Percentiles rank a stretch among this genome's conserved stretches.
Evolutionary conservation across 2,329 filamentous ascomycete species (phyloP).

Genomic region (Penicillium sp.): DNA sequence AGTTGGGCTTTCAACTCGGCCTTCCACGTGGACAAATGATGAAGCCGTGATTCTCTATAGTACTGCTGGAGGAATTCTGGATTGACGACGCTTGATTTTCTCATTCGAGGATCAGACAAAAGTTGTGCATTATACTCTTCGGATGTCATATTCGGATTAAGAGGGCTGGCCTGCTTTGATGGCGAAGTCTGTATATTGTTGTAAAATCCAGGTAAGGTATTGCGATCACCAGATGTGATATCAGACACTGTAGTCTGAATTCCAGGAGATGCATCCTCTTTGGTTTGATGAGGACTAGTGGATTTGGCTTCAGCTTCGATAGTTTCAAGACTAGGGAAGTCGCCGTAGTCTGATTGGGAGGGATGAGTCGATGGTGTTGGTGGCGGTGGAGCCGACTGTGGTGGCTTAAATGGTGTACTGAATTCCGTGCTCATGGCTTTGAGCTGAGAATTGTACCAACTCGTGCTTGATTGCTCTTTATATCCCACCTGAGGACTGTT

Average conservation of each 20-base stretch:
- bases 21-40: constrained; percentile 96
- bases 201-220: background rate
- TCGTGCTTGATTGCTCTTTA: constrained; percentile 73
- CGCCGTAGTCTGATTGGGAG: constrained; percentile 46
- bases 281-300: background rate
- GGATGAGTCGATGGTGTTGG: constrained; percentile 17
- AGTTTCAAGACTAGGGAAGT: constrained; percentile 35
- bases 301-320: constrained; percentile 14
- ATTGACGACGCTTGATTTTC: constrained; percentile 87
- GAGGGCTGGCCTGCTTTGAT: constrained; percentile 20
- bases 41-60: constrained; percentile 89
- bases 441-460: constrained; percentile 78
- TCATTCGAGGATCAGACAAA: constrained; percentile 77
- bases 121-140: constrained; percentile 90
- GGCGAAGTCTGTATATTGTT: constrained; percentile 13
- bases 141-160: constrained; percentile 63
- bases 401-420: background rate
- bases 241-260: background rate
- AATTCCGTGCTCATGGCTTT: constrained; percentile 37
- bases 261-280: background rate
- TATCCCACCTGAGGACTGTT: constrained; percentile 65
- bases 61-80: constrained; percentile 92
- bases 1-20: constrained; percentile 86
- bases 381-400: background rate
- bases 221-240: background rate